These are phyloP conservation scores for Mrakia gelida DNA, from an alignment of 768 basidiomycete genomes.

Conservation along the genomic window DNA sequence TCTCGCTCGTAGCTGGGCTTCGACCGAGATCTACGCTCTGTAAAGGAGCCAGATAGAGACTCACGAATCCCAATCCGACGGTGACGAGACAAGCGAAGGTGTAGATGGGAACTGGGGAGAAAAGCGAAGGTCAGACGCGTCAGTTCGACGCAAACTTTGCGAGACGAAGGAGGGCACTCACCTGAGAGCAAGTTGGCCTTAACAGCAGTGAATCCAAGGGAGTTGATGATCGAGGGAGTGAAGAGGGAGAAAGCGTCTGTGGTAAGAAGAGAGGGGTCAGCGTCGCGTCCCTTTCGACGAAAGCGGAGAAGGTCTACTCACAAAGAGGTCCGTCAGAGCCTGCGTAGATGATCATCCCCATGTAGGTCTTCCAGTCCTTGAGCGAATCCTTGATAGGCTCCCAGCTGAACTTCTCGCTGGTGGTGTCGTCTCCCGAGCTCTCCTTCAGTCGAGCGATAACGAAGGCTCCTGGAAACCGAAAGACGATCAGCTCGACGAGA, in stretches of 20 bases:
- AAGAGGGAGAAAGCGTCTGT: constrained; percentile 49
- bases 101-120: constrained; percentile 60
- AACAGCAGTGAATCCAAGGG: constrained; percentile 59
- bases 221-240: constrained; percentile 69
- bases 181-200: constrained; percentile 65
- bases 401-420: constrained; percentile 58
- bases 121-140: not conserved
- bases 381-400: constrained; percentile 60
- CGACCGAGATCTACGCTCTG: no score
- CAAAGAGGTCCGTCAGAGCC: constrained; percentile 62
- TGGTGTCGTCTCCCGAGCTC: constrained; percentile 69
- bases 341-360: constrained; percentile 49
- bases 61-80: constrained; percentile 42
- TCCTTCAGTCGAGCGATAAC: constrained; percentile 62
- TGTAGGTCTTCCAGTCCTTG: constrained; percentile 69
- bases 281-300: no score
- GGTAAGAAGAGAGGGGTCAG: not conserved
- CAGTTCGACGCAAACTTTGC: not conserved
- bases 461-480: constrained; percentile 44
- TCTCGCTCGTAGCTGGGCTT: not conserved
- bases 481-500: constrained; percentile 34
- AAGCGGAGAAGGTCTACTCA: no score
- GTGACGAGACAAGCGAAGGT: constrained; percentile 63
- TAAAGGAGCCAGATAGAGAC: not conserved
- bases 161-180: not conserved